Evolutionary conservation across 805 yeast species (phyloP), one percentile per base, ranked within the genome.

Genomic region (Sugiyamaella floridensis): DNA sequence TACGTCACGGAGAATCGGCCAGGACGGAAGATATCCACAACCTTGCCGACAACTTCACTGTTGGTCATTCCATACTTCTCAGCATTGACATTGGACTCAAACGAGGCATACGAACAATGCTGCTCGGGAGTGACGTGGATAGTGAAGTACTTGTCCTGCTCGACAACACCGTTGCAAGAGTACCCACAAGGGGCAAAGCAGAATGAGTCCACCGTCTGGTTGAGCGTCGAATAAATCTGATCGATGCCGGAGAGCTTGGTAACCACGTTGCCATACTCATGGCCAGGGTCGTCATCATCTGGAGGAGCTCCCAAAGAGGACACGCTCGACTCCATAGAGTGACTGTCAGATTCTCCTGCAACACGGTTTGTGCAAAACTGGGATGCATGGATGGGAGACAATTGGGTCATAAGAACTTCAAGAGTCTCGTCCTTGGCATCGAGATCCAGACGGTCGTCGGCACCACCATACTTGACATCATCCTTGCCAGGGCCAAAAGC

Each of bases 41-140:
- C 84, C 41, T 77, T 78, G 43, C 70, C 59, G 56, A 87, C 67
- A 9, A 88, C 81, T n/a, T 76, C 77, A 32, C 76, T 64, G 60
- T 83, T 79, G 57, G 74, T 67, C 56, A 60, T 59, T 44, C 62
- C 74, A 57, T 50, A 72, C 53, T 69, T 56, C 47, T 58, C 60
- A 10, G 79, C 71, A 7, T 85, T 83, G 42, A 82, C 87, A 67
- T 88, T 92, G 18, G 97, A 82, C 67, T 93, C 98, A 68, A 93
- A 93, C 9, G 96, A 86, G 4, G 98, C 98, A 69, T 92, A 92
- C 4, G 97, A 88, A 89, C 95, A 92, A 40, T 92, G 96, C 19
- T 75, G 67, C 66, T 93, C 98, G 0, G 98, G 98, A 0, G 99
- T 93, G 43, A 93, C 86, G 66, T 93, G 98, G 54, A 90, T 74